Evolutionary conservation across 257 asterid genomes (phyloP), one percentile per base, ranked within the genome.

Genomic region (Solanum appendiculatum): DNA sequence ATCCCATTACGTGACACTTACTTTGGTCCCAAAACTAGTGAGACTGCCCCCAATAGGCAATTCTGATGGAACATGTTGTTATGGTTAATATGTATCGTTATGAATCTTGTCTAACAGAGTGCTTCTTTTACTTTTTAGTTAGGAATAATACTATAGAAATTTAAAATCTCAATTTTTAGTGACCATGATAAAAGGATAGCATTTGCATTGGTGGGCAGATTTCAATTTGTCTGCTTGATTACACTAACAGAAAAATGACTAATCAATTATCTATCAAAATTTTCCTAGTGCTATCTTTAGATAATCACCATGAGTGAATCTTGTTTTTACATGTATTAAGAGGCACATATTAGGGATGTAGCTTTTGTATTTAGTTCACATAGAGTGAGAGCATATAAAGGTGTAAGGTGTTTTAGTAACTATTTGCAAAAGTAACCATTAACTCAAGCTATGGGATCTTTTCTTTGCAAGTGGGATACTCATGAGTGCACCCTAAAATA

Each of bases 1-100:
- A 42, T 89, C 87, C 85, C 88, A 86, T 86, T 88, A 60, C 88
- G 23, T 72, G 51, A 88, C 92, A 89, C 93, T 89, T 85, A 20
- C 88, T 42, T 77, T 91, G 89, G 92, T 89, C 89, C 90, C 89
- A 37, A 48, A 64, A 36, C 29, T 68, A 40, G 82, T 58, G 74
- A 12, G 75, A 74, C 54, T 34, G 60, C 58, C 64, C 58, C 64
- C 46, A 81, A 44, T 23, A 13, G 77, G 72, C 68, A 81, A 80
- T 82, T 36, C 18, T 63, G 86, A 69, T 86, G 69, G 44, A 13
- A 78, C 74, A 27, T 70, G 20, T 27, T 77, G 77, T 27, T 60
- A 86, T 39, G 25, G 54, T 13, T 34, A 36, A 23, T 5, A 44
- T n/a, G n/a, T 77, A 42, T 77, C 36, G 39, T 78, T 25, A 46